Percentiles rank a stretch among this genome's conserved stretches.
These are phyloP conservation scores for Globisporangium spinosum DNA, from an alignment of 352 stramenopile genomes.

Conservation along the genomic window DNA sequence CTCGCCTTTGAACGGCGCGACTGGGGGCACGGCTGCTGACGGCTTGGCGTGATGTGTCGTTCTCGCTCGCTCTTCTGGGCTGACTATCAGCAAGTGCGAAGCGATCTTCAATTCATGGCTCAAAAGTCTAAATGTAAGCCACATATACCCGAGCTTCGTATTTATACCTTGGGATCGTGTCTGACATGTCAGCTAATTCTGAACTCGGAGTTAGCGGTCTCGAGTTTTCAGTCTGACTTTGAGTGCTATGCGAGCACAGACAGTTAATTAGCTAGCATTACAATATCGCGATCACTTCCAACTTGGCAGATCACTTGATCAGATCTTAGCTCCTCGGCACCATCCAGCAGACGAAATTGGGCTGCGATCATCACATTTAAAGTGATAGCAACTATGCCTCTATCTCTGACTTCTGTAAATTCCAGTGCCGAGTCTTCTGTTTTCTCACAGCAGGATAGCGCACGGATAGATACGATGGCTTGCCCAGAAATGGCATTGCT, in stretches of 20 bases:
- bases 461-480: background rate
- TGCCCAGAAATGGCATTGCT: background rate
- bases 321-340: no score
- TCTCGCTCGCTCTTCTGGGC: background rate
- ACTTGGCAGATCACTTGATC: background rate
- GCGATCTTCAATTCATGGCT: background rate
- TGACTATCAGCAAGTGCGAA: background rate
- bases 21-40: background rate
- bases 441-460: background rate
- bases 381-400: background rate
- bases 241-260: background rate
- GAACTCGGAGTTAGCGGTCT: background rate
- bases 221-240: background rate
- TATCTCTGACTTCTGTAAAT: background rate
- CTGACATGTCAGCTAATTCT: background rate
- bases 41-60: background rate
- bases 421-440: background rate
- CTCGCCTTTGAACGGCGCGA: constrained; percentile 59
- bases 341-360: background rate
- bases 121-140: background rate
- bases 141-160: background rate
- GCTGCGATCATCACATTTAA: background rate
- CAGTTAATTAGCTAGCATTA: background rate
- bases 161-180: background rate
- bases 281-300: background rate